Evolutionary conservation across 1,139 yeast species (phyloP).

Genomic region (Pneumocystis sp.): DNA sequence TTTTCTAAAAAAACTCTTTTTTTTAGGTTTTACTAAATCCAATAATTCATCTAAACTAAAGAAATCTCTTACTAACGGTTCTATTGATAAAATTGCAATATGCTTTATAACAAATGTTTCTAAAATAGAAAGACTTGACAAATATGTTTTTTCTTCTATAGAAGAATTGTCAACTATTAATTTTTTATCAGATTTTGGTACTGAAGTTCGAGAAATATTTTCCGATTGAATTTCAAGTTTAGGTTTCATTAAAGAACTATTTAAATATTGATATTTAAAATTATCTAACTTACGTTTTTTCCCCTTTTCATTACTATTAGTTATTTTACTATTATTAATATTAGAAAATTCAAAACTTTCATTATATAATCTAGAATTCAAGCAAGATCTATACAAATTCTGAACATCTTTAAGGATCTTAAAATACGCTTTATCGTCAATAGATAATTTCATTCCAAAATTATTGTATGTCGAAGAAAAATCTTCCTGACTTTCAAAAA

Average conservation of each 20-base stretch:
- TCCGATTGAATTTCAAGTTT: too few species aligned
- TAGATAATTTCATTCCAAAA: too few species aligned
- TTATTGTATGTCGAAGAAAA: too few species aligned
- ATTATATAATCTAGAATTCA: neutral
- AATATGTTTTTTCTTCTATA: constrained; percentile 32
- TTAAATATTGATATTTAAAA: too few species aligned
- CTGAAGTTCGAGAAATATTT: neutral
- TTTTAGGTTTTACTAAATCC: constrained; percentile 37
- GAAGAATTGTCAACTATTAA: neutral
- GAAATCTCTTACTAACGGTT: constrained; percentile 25
- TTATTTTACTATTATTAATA: too few species aligned
- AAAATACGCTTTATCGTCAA: neutral
- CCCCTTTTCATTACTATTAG: neutral
- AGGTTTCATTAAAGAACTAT: neutral
- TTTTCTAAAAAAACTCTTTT: constrained; percentile 55
- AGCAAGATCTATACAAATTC: too few species aligned
- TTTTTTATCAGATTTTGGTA: neutral
- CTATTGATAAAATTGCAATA: constrained; percentile 51
- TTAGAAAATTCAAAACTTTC: neutral
- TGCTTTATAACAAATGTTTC: constrained; percentile 55
- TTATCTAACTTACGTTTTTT: too few species aligned
- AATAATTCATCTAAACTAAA: constrained; percentile 39
- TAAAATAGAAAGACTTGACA: constrained; percentile 50
- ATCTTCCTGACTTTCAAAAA: neutral
- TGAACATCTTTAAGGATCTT: neutral